Percentiles rank a stretch among this genome's conserved stretches.
Evolutionary conservation across 2,329 filamentous ascomycete species (phyloP).

Genomic region (Epichloe gansuensis): DNA sequence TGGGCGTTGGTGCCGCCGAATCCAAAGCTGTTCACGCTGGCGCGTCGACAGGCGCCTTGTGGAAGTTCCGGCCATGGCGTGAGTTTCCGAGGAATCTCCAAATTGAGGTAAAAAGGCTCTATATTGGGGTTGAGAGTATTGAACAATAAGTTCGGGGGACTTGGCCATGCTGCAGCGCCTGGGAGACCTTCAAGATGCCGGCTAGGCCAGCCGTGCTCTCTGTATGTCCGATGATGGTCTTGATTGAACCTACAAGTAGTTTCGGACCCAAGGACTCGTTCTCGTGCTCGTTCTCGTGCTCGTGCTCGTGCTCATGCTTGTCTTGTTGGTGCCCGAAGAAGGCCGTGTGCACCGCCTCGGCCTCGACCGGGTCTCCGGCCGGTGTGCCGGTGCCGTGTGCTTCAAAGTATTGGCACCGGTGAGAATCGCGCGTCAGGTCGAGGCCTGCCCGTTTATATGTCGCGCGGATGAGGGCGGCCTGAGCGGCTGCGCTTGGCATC

Average conservation of each 20-base stretch:
- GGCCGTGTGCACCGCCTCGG: not conserved
- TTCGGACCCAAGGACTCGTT: slow-evolving; percentile 12
- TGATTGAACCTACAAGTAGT: slow-evolving; percentile 9
- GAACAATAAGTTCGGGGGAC: slow-evolving; percentile 22
- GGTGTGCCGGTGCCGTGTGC: slow-evolving; percentile 32
- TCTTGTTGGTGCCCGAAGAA: slow-evolving; percentile 21
- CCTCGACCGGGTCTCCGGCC: slow-evolving; percentile 35
- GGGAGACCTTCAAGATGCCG: slow-evolving; percentile 14
- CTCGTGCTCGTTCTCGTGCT: slow-evolving; percentile 1
- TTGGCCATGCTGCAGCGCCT: slow-evolving; percentile 9
- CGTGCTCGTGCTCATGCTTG: not conserved
- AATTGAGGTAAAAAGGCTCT: slow-evolving; percentile 11
- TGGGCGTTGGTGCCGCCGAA: slow-evolving; percentile 38
- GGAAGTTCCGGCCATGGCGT: slow-evolving; percentile 12
- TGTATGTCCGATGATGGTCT: slow-evolving; percentile 13
- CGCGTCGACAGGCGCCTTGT: slow-evolving; percentile 18
- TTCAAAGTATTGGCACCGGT: slow-evolving; percentile 18
- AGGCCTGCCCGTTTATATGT: slow-evolving; percentile 19
- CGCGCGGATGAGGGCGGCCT: slow-evolving; percentile 14
- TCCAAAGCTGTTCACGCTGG: slow-evolving; percentile 36
- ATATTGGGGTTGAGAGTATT: slow-evolving; percentile 16
- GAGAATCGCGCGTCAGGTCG: slow-evolving; percentile 10
- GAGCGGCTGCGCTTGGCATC: slow-evolving; percentile 9
- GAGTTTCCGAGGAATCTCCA: slow-evolving; percentile 12
- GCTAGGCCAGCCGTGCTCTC: slow-evolving; percentile 15